Percentiles rank a stretch among this genome's conserved stretches.
Conservation (phyloP, 345 rosid genomes). For the Eucalyptus polyanthemos region DNA sequence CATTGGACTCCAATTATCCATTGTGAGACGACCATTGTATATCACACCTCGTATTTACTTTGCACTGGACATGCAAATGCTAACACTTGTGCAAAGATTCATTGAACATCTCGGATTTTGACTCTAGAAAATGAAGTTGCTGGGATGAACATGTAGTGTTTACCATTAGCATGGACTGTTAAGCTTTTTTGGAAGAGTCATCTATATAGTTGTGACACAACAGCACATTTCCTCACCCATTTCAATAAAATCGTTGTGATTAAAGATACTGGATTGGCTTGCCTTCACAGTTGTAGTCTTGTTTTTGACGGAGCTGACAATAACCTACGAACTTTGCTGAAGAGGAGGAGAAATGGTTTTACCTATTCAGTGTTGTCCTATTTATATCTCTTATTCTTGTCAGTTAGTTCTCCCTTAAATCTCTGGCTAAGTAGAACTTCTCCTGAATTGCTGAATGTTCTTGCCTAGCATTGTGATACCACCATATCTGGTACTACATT, state of each 20-base stretch:
- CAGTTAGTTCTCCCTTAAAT: not conserved
- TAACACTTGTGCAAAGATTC: not conserved
- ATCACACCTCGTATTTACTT: not conserved
- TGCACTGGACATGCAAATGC: not conserved
- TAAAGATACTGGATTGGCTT: not conserved
- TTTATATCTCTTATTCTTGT: not conserved
- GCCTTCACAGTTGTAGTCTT: not conserved
- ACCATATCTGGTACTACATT: not conserved
- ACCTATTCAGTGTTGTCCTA: not conserved
- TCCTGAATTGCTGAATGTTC: not conserved
- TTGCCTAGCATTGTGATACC: not conserved
- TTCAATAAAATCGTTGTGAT: not conserved
- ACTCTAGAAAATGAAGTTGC: not conserved
- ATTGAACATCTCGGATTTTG: not conserved
- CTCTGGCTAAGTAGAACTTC: not conserved
- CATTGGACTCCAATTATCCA: not conserved
- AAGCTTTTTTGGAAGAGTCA: not conserved
- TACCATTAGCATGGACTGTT: not conserved
- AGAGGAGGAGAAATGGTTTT: not conserved
- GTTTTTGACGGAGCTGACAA: not conserved
- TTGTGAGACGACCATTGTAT: not conserved
- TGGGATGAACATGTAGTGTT: not conserved
- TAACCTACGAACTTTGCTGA: not conserved
- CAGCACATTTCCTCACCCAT: not conserved
- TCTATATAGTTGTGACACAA: not conserved